These are phyloP conservation scores for Blastobotrys serpentis DNA, from an alignment of 1,139 yeast genomes.

Conservation along the genomic window DNA sequence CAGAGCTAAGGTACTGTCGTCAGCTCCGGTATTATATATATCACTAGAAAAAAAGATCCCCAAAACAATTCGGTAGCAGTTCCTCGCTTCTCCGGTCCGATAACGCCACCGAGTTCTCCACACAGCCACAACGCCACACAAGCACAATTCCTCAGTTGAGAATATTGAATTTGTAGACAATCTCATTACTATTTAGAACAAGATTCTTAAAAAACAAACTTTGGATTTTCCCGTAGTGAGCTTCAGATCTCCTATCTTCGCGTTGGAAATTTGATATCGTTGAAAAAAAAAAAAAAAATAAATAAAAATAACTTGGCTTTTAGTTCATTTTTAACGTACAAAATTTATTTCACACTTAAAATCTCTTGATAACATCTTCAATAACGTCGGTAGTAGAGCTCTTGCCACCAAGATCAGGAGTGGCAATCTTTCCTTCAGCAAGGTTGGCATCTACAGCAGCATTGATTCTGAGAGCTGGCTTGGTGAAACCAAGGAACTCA, in stretches of 20 bases:
- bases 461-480: conserved; percentile 89
- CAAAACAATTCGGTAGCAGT: background rate
- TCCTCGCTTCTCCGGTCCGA: background rate
- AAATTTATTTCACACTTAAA: conserved; percentile 36
- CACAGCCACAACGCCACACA: background rate
- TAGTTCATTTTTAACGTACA: no score
- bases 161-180: no score
- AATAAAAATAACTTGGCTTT: no score
- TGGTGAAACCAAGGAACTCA: conserved; percentile 89
- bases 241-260: no score
- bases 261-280: no score
- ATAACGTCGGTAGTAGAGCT: conserved; percentile 84
- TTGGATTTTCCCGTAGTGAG: no score
- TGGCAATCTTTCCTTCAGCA: conserved; percentile 72
- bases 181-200: no score
- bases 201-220: no score
- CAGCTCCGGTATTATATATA: no score
- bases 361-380: conserved; percentile 68
- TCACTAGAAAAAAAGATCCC: background rate
- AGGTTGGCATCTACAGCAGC: conserved; percentile 93
- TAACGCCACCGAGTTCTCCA: background rate
- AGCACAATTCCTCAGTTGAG: no score
- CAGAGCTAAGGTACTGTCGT: no score
- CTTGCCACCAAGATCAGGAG: conserved; percentile 94
- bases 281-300: no score